These are phyloP conservation scores for Polysphondylium violaceum DNA, from an alignment of 78 protist genomes.

Conservation along the genomic window DNA sequence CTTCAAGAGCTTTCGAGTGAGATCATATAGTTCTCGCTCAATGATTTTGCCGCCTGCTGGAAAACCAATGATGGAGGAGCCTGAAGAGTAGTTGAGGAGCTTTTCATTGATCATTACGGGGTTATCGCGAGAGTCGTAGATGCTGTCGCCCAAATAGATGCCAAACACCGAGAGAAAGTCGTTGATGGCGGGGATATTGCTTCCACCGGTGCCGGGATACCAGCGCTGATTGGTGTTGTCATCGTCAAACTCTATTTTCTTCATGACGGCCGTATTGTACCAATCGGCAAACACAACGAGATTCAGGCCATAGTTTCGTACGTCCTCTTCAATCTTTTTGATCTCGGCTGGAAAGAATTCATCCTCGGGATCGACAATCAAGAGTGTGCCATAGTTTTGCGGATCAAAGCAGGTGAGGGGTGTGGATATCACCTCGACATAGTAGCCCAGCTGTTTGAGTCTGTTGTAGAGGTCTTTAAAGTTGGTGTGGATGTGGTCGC, in stretches of 20 bases:
- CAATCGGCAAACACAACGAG: slow-evolving; percentile 91
- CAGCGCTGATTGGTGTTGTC: slow-evolving; percentile 90
- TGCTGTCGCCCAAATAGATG: slow-evolving; percentile 79
- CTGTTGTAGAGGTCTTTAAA: slow-evolving; percentile 73
- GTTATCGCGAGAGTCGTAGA: slow-evolving; percentile 75
- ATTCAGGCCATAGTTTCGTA: slow-evolving; percentile 86
- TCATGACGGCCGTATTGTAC: slow-evolving; percentile 85
- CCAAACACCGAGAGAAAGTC: slow-evolving; percentile 87
- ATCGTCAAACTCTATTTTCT: slow-evolving; percentile 89
- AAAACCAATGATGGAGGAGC: slow-evolving; percentile 60
- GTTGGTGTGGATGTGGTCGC: slow-evolving; percentile 98
- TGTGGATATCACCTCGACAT: slow-evolving; percentile 62
- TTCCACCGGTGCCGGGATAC: slow-evolving; percentile 94
- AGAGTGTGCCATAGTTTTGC: slow-evolving; percentile 88
- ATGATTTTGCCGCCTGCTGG: slow-evolving; percentile 40
- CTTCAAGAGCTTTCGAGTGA: slow-evolving; percentile 14
- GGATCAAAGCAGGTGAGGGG: slow-evolving; percentile 95
- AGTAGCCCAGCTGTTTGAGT: slow-evolving; percentile 31
- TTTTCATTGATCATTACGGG: slow-evolving; percentile 1
- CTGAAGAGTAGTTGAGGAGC: slow-evolving; percentile 18
- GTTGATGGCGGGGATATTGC: slow-evolving; percentile 95
- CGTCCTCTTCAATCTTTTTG: slow-evolving; percentile 86
- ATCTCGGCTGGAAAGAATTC: slow-evolving; percentile 86
- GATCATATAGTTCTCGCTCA: not conserved
- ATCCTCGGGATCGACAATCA: slow-evolving; percentile 97